Base-by-base conservation (phyloP, 495 filamentous ascomycete species). In the Hypoxylon fragiforme region DNA sequence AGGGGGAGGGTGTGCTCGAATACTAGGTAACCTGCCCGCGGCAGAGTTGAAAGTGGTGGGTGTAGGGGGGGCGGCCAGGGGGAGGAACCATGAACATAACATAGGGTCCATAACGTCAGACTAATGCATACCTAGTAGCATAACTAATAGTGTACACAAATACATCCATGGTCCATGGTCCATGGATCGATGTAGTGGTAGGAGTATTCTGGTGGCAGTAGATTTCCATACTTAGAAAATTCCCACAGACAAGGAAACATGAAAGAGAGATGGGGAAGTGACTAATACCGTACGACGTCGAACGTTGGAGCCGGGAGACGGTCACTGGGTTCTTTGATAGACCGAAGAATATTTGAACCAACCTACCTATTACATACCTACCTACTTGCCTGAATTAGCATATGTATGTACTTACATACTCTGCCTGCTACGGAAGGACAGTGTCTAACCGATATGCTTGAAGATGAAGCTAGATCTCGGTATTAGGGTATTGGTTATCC, bases 211-310 rank as follows among this genome's bases (percentile, higher is more conserved):
- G n/a, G n/a, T n/a, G n/a, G n/a, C n/a, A n/a, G n/a, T n/a, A n/a
- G n/a, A n/a, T n/a, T n/a, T n/a, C 48, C 56, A 53, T 52, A 49
- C 32, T 42, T 62, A 60, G 46, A 39, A 50, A 44, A 39, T 11
- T 18, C 32, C 15, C 28, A 41, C 34, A 14, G 11, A 32, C 15
- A 13, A 35, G 24, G 35, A 18, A 19, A n/a, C n/a, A n/a, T n/a
- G n/a, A 51, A 35, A 51, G 45, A 50, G 50, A 50, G 18, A 48
- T 32, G 35, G 18, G 13, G 1, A 18, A 46, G 32, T 61, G 47
- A 61, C 57, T 61, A 61, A 28, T 45, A 51, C 57, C 51, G 45
- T 56, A 61, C 57, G 31, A 51, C 51, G 11, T 56, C 46, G 41
- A 30, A 38, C 44, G 57, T 60, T 60, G 50, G 57, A 38, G 31